Percentiles rank a stretch among this genome's conserved stretches.
Conservation (phyloP, 2,329 filamentous ascomycete genomes). For the Talaromyces albobiverticillius region DNA sequence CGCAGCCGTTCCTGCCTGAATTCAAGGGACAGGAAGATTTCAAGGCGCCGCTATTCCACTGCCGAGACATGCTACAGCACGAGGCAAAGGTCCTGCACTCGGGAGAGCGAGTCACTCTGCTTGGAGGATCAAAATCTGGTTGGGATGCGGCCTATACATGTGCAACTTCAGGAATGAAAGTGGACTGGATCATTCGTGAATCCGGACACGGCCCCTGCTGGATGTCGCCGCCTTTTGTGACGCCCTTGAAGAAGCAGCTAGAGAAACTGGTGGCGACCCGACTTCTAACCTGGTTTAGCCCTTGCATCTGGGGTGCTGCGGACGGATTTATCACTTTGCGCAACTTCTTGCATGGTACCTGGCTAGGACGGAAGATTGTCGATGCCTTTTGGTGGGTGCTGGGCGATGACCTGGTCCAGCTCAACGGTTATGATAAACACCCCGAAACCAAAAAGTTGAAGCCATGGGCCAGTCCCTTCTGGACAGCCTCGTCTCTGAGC, state of each 20-base stretch:
- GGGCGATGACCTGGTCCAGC: constrained; percentile 46
- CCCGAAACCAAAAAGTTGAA: constrained; percentile 45
- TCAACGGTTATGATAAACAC: constrained; percentile 46
- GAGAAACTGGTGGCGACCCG: constrained; percentile 67
- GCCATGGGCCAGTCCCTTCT: constrained; percentile 48
- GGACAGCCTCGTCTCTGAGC: constrained; percentile 55
- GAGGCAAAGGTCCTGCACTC: constrained; percentile 29
- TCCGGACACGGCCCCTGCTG: constrained; percentile 41
- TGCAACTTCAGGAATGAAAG: constrained; percentile 50
- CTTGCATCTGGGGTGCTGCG: constrained; percentile 68
- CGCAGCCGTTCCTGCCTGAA: constrained; percentile 56
- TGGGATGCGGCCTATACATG: constrained; percentile 63
- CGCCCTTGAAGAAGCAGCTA: constrained; percentile 64
- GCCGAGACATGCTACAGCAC: constrained; percentile 49
- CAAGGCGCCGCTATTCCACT: constrained; percentile 56
- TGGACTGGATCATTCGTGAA: constrained; percentile 42
- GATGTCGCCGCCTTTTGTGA: constrained; percentile 55
- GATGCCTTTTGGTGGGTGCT: constrained; percentile 55
- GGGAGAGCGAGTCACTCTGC: constrained; percentile 42
- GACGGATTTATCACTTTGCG: constrained; percentile 54
- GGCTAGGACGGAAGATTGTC: constrained; percentile 49
- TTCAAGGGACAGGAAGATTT: constrained; percentile 53
- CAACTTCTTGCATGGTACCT: constrained; percentile 51
- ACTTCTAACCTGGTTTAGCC: constrained; percentile 70
- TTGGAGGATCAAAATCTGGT: constrained; percentile 61